These are phyloP conservation scores for Turritis glabra DNA, from an alignment of 345 rosid genomes.

Conservation along the genomic window DNA sequence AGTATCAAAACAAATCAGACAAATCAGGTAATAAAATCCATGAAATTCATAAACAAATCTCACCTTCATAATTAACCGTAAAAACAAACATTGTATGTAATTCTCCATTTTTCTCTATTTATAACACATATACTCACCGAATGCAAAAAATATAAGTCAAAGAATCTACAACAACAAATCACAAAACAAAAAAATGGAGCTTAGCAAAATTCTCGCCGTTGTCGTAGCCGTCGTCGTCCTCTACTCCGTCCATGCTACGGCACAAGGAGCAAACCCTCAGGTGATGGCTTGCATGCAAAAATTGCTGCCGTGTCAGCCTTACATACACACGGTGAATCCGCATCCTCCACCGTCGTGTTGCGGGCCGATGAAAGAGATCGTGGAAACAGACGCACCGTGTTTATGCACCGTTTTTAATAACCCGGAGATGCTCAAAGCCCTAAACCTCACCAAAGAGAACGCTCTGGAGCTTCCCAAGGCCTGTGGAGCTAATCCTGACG, in stretches of 20 bases:
- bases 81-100: not conserved
- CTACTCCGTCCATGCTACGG: conserved; percentile 6
- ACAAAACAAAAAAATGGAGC: conserved; percentile 9
- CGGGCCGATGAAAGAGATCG: conserved; percentile 43
- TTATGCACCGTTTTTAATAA: conserved; percentile 46
- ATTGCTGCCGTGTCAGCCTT: conserved; percentile 51
- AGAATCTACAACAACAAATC: not conserved
- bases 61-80: not conserved
- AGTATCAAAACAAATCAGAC: not conserved
- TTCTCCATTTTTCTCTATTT: not conserved
- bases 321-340: conserved; percentile 19
- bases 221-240: not conserved
- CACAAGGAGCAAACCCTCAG: conserved; percentile 16
- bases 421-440: conserved; percentile 29
- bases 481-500: conserved; percentile 49
- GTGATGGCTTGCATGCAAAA: conserved; percentile 40
- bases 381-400: conserved; percentile 41
- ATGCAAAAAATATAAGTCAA: not conserved
- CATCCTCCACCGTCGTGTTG: conserved; percentile 59
- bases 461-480: conserved; percentile 53
- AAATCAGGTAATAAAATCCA: not conserved
- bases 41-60: conserved; percentile 12
- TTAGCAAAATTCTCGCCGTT: not conserved
- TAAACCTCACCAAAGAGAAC: conserved; percentile 47
- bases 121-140: not conserved